Evolutionary conservation across 1,284 basidiomycete species (phyloP), one percentile per base, ranked within the genome.

Genomic region (Takashimella koratensis): DNA sequence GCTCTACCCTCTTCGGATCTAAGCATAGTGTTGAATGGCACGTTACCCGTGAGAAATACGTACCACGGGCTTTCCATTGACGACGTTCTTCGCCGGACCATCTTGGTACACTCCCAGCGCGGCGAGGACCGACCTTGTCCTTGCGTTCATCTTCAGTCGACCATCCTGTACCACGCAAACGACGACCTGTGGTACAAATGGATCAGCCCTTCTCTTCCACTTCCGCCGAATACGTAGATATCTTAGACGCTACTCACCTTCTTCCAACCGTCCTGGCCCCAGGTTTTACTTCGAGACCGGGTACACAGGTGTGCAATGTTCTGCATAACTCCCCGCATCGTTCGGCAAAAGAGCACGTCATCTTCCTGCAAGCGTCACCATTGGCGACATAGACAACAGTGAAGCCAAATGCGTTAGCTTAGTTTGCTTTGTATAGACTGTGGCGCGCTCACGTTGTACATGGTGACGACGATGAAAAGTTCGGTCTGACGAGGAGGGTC

Each of bases 221-320:
- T n/a, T n/a, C n/a, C n/a, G n/a, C n/a, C n/a, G 47, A 4, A 23
- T 4, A 4, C 20, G 30, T 16, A 36, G 11, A 48, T 36, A 36
- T 36, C 30, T n/a, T n/a, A n/a, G n/a, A n/a, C n/a, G n/a, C n/a
- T n/a, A 47, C 67, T 39, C 26, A 86, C 89, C 81, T 96, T 97
- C 79, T 96, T 95, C 94, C 94, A 97, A 0, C 93, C 92, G 0
- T 96, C 90, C 70, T 90, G 87, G 1, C 92, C 92, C 94, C 94
- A 97, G 1, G 87, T 96, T 79, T 90, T 91, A 63, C 86, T 88
- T 51, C 81, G 70, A 4, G 53, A 54, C 8, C 68, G 54, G 3
- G 62, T 63, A 55, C 71, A 71, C 20, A 74, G 59, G 60, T 76
- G 72, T 0, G 72, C 70, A 43, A 77, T 69, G 66, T 93, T 93